Evolutionary conservation across 2,329 filamentous ascomycete species (phyloP), one percentile per base, ranked within the genome.

Genomic region (Colletotrichum chlorophyti): DNA sequence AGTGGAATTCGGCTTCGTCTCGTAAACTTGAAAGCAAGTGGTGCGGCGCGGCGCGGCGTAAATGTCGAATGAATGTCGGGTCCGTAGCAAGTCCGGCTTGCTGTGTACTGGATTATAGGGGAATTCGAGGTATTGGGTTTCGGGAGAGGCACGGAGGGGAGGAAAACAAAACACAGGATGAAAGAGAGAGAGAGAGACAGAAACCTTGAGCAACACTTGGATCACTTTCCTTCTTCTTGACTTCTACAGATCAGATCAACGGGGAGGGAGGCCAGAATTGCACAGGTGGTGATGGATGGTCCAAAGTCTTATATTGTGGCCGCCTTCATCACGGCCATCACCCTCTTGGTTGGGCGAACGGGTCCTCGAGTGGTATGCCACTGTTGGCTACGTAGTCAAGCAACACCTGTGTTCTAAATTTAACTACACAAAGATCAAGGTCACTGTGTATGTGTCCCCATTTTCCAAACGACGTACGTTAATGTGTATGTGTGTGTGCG

Each of bases 51-150:
- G n/a, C 21, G 17, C 27, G 19, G 35, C n/a, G 53, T 38, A 38
- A 24, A 31, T 29, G 4, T 59, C 57, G 60, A 60, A 77, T 74
- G 78, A 83, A 74, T 78, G 80, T 77, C 74, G 76, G 74, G 76
- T 75, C 24, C 80, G 69, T 74, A 81, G 81, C 82, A 85, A 86
- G 83, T 75, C 83, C 83, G 70, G 83, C 82, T 85, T 84, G 82
- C 80, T 72, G 73, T 78, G 76, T 70, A 76, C 73, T 71, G 72
- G 65, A 76, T 64, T 66, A 65, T 65, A 58, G 53, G 21, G 34
- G 32, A 48, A 35, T 12, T 60, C 41, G 58, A 52, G 45, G 50
- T 53, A 53, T 60, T 57, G 62, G 64, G 60, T 48, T 46, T 68
- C 64, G 62, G 63, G 65, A 64, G 66, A 65, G 66, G 67, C 68